Evolutionary conservation across 2,329 filamentous ascomycete species (phyloP).

Genomic region (Raffaelea ambrosiae): DNA sequence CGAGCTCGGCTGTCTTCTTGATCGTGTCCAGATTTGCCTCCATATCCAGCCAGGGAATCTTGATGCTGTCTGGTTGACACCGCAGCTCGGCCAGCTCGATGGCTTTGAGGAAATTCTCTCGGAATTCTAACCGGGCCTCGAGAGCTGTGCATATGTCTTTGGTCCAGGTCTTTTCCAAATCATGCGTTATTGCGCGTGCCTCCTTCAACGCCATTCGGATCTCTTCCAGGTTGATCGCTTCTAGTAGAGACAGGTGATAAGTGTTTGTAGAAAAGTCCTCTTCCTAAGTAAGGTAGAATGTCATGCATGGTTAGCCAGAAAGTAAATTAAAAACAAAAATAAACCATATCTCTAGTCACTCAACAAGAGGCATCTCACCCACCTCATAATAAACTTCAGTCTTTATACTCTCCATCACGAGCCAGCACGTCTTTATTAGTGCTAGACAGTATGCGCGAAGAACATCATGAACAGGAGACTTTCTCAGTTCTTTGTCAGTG

Average conservation of each 20-base stretch:
- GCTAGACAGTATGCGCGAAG: constrained; percentile 81
- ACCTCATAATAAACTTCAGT: constrained; percentile 89
- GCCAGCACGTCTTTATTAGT: constrained; percentile 72
- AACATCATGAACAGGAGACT: constrained; percentile 37
- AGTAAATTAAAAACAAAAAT: neutral
- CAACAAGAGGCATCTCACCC: constrained; percentile 14
- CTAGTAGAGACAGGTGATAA: constrained; percentile 71
- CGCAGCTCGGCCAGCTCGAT: constrained; percentile 39
- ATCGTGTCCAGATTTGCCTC: constrained; percentile 44
- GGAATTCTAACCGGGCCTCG: constrained; percentile 54
- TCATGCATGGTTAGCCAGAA: no score
- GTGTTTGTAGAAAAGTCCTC: constrained; percentile 95
- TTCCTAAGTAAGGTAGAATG: no score
- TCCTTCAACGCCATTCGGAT: constrained; percentile 46
- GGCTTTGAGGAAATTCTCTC: constrained; percentile 52
- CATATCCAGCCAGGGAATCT: constrained; percentile 43
- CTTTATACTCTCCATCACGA: constrained; percentile 68
- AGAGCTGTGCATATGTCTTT: constrained; percentile 47
- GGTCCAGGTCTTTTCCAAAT: constrained; percentile 19
- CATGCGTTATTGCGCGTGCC: constrained; percentile 27
- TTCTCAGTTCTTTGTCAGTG: constrained; percentile 29
- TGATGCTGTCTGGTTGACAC: constrained; percentile 35
- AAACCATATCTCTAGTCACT: neutral
- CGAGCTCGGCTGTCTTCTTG: constrained; percentile 51
- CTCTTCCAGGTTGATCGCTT: constrained; percentile 48